These are phyloP conservation scores for Eucalyptus camaldulensis DNA, from an alignment of 345 rosid species.

Conservation along the genomic window DNA sequence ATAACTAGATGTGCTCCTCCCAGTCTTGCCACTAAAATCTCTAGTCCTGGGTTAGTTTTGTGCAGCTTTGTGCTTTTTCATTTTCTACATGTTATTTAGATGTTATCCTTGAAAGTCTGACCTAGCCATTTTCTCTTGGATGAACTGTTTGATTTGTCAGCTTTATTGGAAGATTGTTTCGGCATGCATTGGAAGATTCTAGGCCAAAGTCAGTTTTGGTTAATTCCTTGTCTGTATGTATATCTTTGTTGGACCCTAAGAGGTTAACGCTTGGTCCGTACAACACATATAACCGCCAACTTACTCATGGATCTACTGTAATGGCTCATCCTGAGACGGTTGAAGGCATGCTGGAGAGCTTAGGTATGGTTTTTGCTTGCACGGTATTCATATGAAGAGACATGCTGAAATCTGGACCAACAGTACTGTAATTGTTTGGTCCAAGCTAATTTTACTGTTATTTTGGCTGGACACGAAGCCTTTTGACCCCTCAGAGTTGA, in stretches of 20 bases:
- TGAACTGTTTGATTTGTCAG: slow-evolving; percentile 19
- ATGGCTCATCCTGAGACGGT: slow-evolving; percentile 58
- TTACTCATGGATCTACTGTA: slow-evolving; percentile 42
- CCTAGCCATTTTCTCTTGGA: not conserved
- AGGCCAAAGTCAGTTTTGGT: slow-evolving; percentile 87
- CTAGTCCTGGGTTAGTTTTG: slow-evolving; percentile 49
- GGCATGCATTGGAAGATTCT: slow-evolving; percentile 74
- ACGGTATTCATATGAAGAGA: not conserved
- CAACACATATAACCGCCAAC: slow-evolving; percentile 52
- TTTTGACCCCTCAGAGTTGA: not conserved
- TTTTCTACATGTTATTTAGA: not conserved
- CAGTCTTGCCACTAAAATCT: slow-evolving; percentile 70
- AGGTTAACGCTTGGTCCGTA: slow-evolving; percentile 55
- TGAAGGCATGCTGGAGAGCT: slow-evolving; percentile 81
- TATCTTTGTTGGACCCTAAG: slow-evolving; percentile 86
- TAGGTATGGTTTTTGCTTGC: slow-evolving; percentile 36
- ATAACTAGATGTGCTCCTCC: slow-evolving; percentile 78
- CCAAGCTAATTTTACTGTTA: not conserved
- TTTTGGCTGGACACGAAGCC: not conserved
- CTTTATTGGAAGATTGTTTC: slow-evolving; percentile 70
- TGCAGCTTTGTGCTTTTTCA: not conserved
- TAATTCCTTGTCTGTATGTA: slow-evolving; percentile 77
- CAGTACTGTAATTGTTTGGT: not conserved
- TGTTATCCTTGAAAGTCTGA: not conserved
- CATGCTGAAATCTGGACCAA: not conserved